phyloP scores from a whole-genome alignment of 2,329 filamentous ascomycete genomes.

The Myriosclerotinia duriaeana region DNA sequence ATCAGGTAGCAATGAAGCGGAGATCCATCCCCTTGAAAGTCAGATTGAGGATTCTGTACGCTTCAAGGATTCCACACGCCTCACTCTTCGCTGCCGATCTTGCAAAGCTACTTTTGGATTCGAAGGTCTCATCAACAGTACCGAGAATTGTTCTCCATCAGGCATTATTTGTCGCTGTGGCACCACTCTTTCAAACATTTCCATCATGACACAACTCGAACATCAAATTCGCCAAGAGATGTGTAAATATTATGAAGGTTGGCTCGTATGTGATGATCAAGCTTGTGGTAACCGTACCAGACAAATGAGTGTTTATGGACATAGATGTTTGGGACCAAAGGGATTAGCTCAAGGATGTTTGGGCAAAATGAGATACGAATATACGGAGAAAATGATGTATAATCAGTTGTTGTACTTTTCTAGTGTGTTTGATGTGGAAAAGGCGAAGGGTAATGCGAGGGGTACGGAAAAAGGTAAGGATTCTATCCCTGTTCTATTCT shows the following conservation, averaged over 20 bases:
- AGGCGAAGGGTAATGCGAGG: constrained; percentile 58
- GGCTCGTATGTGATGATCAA: constrained; percentile 86
- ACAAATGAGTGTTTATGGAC: constrained; percentile 90
- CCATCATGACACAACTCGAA: constrained; percentile 83
- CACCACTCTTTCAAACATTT: constrained; percentile 64
- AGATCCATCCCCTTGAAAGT: constrained; percentile 88
- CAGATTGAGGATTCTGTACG: constrained; percentile 90
- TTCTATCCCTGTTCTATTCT: neutral
- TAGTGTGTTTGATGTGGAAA: constrained; percentile 85
- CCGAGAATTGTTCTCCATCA: constrained; percentile 64
- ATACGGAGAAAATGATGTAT: constrained; percentile 85
- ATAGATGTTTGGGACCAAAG: constrained; percentile 82
- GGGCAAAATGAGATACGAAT: constrained; percentile 86
- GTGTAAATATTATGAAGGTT: constrained; percentile 85
- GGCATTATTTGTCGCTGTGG: constrained; percentile 77
- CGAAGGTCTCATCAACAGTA: constrained; percentile 66
- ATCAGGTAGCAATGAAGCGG: constrained; percentile 56
- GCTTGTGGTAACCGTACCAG: constrained; percentile 84
- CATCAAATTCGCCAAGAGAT: constrained; percentile 76
- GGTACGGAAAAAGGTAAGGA: constrained; percentile 48
- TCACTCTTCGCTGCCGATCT: constrained; percentile 75
- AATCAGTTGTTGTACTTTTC: constrained; percentile 91
- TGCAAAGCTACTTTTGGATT: constrained; percentile 75
- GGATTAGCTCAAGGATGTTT: constrained; percentile 81
- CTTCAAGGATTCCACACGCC: constrained; percentile 76